phyloP scores from a whole-genome alignment of 768 basidiomycete genomes.

The Auricularia cornea region DNA sequence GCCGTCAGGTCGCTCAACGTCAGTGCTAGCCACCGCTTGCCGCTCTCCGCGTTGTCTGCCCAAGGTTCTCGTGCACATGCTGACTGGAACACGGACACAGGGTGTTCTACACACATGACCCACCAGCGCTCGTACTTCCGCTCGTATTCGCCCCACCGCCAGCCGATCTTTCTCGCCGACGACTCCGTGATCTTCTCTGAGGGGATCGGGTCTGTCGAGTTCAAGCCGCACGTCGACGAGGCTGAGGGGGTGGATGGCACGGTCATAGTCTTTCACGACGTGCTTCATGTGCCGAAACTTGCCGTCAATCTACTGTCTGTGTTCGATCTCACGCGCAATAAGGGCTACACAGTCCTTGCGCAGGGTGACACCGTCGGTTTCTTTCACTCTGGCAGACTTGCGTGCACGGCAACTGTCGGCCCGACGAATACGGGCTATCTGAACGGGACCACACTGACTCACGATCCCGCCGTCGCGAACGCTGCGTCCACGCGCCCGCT shows the following conservation, averaged over 20 bases:
- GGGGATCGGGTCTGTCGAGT: conserved; percentile 20
- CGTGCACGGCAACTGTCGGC: background rate
- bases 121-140: conserved; percentile 23
- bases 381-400: background rate
- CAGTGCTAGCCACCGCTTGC: too few species aligned
- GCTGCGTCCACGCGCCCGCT: background rate
- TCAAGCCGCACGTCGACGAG: conserved; percentile 11
- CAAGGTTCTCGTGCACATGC: too few species aligned
- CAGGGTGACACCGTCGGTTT: background rate
- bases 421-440: background rate
- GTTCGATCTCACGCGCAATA: background rate
- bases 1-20: too few species aligned
- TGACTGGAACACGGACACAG: conserved; percentile 25
- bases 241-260: background rate
- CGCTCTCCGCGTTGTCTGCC: too few species aligned
- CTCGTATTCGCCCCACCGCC: conserved; percentile 9
- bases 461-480: background rate
- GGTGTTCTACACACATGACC: conserved; percentile 27
- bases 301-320: background rate
- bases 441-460: background rate
- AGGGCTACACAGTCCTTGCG: background rate
- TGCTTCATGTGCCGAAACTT: background rate
- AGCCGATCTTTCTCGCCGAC: conserved; percentile 19
- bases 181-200: conserved; percentile 15
- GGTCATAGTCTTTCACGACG: background rate